Base-by-base conservation (phyloP, 352 stramenopile species). In the Phytophthora hybrid region DNA sequence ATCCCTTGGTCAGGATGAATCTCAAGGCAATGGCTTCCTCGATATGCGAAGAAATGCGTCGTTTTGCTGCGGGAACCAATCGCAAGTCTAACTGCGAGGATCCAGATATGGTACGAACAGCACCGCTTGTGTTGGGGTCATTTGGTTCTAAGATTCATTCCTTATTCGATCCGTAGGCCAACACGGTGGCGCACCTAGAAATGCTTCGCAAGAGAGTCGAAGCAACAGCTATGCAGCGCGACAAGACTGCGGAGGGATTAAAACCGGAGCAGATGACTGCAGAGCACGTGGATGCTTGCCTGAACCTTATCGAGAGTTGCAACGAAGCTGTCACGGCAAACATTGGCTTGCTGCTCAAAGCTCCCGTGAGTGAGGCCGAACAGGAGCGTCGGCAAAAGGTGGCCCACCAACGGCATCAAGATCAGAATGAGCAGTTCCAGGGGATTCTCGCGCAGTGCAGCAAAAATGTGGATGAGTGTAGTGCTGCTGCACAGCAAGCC, bases 231-330 rank as follows among this genome's bases (percentile, higher is more conserved):
- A n/a, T 44, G 11, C n/a, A 32, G n/a, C 14, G 56, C 37, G 56
- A 62, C 29, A 62, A 62, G 34, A 62, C 34, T 51, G 56, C 34
- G 11, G 56, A 62, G 23, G 56, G 32, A 49, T 13, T 60, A 6
- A 60, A 49, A n/a, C 55, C 55, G 3, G 34, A 51, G n/a, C 56
- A 62, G 19, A 62, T 62, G 19, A 62, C 56, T 21, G 34, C 19
- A 6, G 55, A 62, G 19, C 55, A 61, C 11, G 18, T 61, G 32
- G 29, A 29, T 26, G 23, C n/a, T n/a, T 47, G 31, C 11, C 14
- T 19, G 32, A 19, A 60, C 29, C 32, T 60, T 3, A 47, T 60
- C n/a, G 11, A 26, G 19, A 60, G 31, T 18, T 60, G 55, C 31
- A 60, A 60, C 32, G 55, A 60, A 47, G 55, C 55, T 26, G n/a